Evolutionary conservation across 768 basidiomycete species (phyloP), one percentile per base, ranked within the genome.

Genomic region (Mycena vitilis): DNA sequence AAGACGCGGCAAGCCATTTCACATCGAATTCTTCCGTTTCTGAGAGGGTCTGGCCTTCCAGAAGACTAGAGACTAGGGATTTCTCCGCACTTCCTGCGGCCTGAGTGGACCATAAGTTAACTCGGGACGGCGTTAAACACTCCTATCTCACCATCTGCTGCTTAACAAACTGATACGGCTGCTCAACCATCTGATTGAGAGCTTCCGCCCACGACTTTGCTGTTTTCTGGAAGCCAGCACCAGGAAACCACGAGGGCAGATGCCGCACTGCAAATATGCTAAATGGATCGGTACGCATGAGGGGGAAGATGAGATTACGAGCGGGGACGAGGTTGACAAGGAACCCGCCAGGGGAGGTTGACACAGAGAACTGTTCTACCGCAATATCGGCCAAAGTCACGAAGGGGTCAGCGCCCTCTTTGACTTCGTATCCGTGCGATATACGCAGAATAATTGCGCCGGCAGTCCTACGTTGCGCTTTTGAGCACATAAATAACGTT

Each of bases 181-280:
- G 74, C 48, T 82, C 78, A n/a, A 77, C 72, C 78, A 84, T 78
- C 45, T 80, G 75, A n/a, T 75, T 57, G 22, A 74, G 12, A 75
- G 70, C 51, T 67, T 74, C 36, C 78, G 75, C 79, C 78, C 30
- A 30, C 30, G 30, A 84, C 40, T 79, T 73, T n/a, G 72, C 74
- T 2, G 83, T 83, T 61, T 78, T 78, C 71, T 85, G 82, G 79
- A 86, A 86, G 0, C 68, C 68, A 12, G 84, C 83, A 13, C 85
- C 85, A 4, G 85, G 86, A 54, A 86, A 73, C 86, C 85, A 85
- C 16, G 78, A 73, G 1, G 86, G 86, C 40, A 87, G 73, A 60
- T 84, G 73, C 48, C 79, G 78, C 65, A 87, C 78, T 81, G 40
- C 16, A 9, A 42, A 16, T 16, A 30, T 9, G 9, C 12, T 34